These are phyloP conservation scores for Silene noctiflora DNA, from an alignment of 179 eudicot genomes.

Conservation along the genomic window DNA sequence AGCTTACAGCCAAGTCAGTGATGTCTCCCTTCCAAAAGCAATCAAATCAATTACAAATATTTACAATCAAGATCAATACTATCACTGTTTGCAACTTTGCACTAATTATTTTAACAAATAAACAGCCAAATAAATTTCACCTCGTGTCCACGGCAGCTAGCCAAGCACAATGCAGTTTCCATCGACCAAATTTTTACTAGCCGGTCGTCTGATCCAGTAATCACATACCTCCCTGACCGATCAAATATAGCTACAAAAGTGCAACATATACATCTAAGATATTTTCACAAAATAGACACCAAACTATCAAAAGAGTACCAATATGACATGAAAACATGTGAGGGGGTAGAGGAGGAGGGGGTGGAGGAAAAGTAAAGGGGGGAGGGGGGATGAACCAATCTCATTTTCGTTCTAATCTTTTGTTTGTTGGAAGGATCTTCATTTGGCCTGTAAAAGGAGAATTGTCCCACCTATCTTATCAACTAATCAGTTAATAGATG, in stretches of 20 bases:
- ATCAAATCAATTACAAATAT: conserved; percentile 10
- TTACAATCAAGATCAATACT: background rate
- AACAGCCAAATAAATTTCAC: conserved; percentile 43
- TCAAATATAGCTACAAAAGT: conserved; percentile 70
- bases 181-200: conserved; percentile 94
- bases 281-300: background rate
- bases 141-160: conserved; percentile 97
- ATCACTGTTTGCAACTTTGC: background rate
- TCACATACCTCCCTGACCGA: conserved; percentile 84
- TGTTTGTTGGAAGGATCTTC: no score
- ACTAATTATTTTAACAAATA: background rate
- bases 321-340: background rate
- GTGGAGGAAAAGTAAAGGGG: no score
- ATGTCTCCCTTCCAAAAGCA: conserved; percentile 72
- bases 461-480: no score
- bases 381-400: no score
- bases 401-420: no score
- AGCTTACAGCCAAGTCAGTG: conserved; percentile 94
- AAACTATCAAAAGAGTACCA: conserved; percentile 1
- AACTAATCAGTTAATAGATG: no score
- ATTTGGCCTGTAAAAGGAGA: no score
- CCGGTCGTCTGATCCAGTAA: conserved; percentile 92
- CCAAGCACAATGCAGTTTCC: conserved; percentile 91
- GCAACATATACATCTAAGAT: conserved; percentile 4
- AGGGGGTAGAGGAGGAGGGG: no score